phyloP scores from a whole-genome alignment of 495 filamentous ascomycete genomes.

The Cercophora sp. region DNA sequence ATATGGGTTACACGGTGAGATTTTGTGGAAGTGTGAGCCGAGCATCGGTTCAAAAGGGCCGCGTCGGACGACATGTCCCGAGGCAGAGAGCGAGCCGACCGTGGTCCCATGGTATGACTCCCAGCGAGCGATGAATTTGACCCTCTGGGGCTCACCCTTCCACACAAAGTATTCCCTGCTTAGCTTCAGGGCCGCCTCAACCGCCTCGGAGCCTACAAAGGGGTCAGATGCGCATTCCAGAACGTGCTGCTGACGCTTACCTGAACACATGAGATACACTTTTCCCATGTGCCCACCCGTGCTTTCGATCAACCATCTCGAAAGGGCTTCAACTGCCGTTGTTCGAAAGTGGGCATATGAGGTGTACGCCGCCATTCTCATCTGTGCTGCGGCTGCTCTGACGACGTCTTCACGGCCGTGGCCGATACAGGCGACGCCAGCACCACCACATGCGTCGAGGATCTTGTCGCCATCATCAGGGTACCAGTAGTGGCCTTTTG shows the following conservation, averaged over 20 bases:
- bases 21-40: constrained; percentile 44
- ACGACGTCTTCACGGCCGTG: constrained; percentile 42
- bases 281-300: constrained; percentile 42
- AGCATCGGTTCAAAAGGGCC: constrained; percentile 57
- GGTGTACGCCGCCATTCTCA: constrained; percentile 35
- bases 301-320: constrained; percentile 36
- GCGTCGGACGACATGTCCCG: constrained; percentile 55
- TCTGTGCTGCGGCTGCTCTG: constrained; percentile 31
- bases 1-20: constrained; percentile 58
- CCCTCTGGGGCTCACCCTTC: constrained; percentile 25
- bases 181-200: constrained; percentile 66
- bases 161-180: constrained; percentile 60
- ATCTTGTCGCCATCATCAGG: constrained; percentile 52
- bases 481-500: constrained; percentile 28
- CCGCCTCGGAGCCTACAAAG: constrained; percentile 60
- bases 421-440: constrained; percentile 48
- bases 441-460: constrained; percentile 53
- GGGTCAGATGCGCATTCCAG: not conserved
- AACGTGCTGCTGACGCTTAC: constrained; percentile 31
- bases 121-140: constrained; percentile 57
- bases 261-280: constrained; percentile 49
- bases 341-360: constrained; percentile 40
- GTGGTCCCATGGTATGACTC: constrained; percentile 72
- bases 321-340: constrained; percentile 30
- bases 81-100: constrained; percentile 56